Evolutionary conservation across 1,284 basidiomycete species (phyloP), one percentile per base, ranked within the genome.

Genomic region (Coniferiporia sulphurascens): DNA sequence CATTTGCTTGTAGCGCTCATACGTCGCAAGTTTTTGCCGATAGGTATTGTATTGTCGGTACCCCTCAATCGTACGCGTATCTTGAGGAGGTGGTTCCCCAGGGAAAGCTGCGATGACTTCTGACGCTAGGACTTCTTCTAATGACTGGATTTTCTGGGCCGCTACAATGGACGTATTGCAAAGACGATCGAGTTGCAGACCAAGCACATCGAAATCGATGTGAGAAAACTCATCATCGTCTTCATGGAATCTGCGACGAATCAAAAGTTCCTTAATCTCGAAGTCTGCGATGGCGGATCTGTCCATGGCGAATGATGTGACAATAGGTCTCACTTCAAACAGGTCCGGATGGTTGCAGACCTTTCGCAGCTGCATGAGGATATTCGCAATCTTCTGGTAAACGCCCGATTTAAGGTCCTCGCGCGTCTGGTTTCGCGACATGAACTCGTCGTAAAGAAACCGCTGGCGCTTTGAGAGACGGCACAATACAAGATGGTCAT

Each of bases 361-460:
- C 74, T 95, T 95, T 55, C 93, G 84, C 19, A 97, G 80, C 71
- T 98, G 96, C 95, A 98, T 98, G 61, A 98, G 80, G 62, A 96
- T 92, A 71, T 98, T 98, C 73, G 95, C 94, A 62, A 98, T 94
- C 71, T 95, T 95, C 72, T 89, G 86, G 66, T 91, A 91, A 1
- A 88, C 79, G 2, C 95, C 96, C 4, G 91, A 93, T 15, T 88
- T 81, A 52, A 98, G 80, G 13, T 92, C 92, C 66, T 92, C 87
- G 45, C 85, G 83, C 1, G 96, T 98, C 62, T 93, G 87, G 0
- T 92, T 86, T 32, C 96, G 84, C 4, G 89, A 82, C 95, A 99
- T 98, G 76, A 98, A 98, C 72, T 98, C 96, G 78, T 99, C 96
- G 73, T 99, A 99, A 7, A 99, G 81, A 72, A 93, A 96, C 5